Evolutionary conservation across 345 rosid species (phyloP).

Genomic region (Erucastrum elatum): DNA sequence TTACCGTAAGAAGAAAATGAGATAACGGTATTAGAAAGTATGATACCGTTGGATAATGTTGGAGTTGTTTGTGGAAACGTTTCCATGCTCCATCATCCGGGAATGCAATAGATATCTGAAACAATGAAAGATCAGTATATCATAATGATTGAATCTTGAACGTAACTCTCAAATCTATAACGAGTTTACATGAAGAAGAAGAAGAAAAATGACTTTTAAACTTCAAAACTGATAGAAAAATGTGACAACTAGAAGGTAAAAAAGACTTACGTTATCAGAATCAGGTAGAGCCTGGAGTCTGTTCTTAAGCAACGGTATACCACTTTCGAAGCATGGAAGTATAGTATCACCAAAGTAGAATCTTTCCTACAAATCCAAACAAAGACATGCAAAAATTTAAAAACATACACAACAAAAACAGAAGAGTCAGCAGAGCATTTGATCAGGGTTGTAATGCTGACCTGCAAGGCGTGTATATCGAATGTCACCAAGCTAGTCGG

Average conservation of each 20-base stretch:
- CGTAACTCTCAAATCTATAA: background rate
- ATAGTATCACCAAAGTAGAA: constrained; percentile 94
- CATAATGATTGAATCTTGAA: background rate
- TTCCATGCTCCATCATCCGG: constrained; percentile 99
- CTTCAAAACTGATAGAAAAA: background rate
- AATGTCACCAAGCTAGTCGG: constrained; percentile 96
- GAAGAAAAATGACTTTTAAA: background rate
- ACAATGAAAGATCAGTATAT: constrained; percentile 11
- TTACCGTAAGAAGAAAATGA: background rate
- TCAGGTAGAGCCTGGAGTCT: constrained; percentile 86
- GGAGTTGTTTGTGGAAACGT: constrained; percentile 92
- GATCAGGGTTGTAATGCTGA: constrained; percentile 20
- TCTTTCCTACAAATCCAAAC: constrained; percentile 62
- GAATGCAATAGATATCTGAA: constrained; percentile 94
- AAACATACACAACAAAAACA: background rate
- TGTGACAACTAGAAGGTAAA: constrained; percentile 18
- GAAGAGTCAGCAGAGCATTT: background rate
- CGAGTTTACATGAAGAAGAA: background rate
- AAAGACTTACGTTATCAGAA: constrained; percentile 70
- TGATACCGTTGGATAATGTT: constrained; percentile 87
- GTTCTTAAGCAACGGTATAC: constrained; percentile 85
- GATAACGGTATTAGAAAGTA: background rate
- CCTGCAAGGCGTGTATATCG: constrained; percentile 99
- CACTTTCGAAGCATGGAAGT: constrained; percentile 93
- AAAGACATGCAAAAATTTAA: background rate